phyloP scores from a whole-genome alignment of 2,329 filamentous ascomycete genomes.

The Verticillium longisporum region DNA sequence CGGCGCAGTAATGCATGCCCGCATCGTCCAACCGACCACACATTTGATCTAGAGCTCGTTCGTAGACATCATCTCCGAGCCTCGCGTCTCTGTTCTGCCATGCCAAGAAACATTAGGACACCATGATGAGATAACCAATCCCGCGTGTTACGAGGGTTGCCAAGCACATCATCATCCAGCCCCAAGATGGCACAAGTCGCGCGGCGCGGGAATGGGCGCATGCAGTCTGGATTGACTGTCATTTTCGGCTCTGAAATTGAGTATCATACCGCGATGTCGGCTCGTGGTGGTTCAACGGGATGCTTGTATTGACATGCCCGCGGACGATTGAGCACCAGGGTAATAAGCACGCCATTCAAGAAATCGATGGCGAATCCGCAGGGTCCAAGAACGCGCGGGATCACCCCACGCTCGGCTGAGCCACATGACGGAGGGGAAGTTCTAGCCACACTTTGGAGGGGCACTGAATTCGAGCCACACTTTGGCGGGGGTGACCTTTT shows the following conservation, averaged over 20 bases:
- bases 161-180: not conserved
- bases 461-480: not conserved
- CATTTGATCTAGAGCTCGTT: no score
- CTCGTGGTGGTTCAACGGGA: not conserved
- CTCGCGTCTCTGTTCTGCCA: no score
- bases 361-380: not conserved
- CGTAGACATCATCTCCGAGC: no score
- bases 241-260: not conserved
- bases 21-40: no score
- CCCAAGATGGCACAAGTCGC: not conserved
- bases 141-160: not conserved
- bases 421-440: no score
- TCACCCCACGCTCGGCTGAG: not conserved
- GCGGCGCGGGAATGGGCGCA: not conserved
- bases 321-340: not conserved
- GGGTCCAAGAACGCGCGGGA: not conserved
- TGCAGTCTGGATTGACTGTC: not conserved
- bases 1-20: no score
- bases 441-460: not conserved
- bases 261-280: not conserved
- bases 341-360: not conserved
- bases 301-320: not conserved
- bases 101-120: no score
- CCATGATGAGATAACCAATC: not conserved
- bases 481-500: not conserved